Conservation (phyloP, 73 alveolate species). For the Paramecium primaurelia region DNA sequence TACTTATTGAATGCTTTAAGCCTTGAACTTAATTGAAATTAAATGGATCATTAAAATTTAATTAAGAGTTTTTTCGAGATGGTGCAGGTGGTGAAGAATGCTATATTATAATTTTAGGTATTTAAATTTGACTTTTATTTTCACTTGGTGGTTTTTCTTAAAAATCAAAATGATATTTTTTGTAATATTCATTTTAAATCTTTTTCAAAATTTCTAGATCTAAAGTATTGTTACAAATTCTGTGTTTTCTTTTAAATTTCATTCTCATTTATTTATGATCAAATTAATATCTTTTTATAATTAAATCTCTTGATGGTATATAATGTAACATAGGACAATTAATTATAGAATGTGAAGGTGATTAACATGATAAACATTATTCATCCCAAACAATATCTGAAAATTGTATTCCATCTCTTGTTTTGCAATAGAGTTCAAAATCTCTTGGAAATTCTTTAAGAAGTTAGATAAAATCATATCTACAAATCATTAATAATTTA, state of each 20-base stretch:
- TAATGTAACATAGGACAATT: constrained; percentile 45
- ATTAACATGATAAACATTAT: constrained; percentile 1
- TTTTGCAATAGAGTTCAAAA: background rate
- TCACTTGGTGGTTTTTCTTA: background rate
- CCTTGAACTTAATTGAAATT: background rate
- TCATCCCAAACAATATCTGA: background rate
- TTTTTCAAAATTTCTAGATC: background rate
- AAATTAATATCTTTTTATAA: background rate
- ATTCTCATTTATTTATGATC: background rate
- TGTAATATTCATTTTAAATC: background rate
- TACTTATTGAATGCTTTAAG: background rate
- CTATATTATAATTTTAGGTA: background rate
- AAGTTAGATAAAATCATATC: background rate
- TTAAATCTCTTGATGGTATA: background rate
- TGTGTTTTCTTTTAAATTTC: background rate
- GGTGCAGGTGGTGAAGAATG: background rate
- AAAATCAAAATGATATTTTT: background rate
- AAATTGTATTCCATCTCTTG: constrained; percentile 4
- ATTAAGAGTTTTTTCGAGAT: background rate
- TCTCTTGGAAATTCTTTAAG: constrained; percentile 25
- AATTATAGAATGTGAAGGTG: background rate
- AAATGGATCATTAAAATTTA: background rate
- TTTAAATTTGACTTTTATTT: background rate
- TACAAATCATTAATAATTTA: background rate
- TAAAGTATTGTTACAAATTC: background rate